Evolutionary conservation across 306 rosid species (phyloP).

Genomic region (Castanea sativa): DNA sequence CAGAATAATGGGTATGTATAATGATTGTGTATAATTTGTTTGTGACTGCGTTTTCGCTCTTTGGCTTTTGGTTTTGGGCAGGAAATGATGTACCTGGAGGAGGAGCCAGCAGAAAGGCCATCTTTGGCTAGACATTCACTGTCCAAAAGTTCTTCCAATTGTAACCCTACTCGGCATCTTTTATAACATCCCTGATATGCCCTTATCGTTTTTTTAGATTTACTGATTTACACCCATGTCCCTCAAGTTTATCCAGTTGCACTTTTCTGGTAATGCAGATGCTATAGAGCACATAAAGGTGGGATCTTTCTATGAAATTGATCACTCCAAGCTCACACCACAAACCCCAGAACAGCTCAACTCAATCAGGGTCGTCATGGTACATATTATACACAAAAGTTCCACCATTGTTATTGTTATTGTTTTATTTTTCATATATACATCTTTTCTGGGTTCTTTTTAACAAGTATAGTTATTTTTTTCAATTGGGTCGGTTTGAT

Average conservation of each 20-base stretch:
- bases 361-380: slow-evolving; percentile 66
- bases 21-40: not conserved
- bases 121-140: slow-evolving; percentile 47
- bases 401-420: not conserved
- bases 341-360: slow-evolving; percentile 55
- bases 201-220: not conserved
- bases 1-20: not conserved
- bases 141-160: slow-evolving; percentile 34
- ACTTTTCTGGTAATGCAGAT: slow-evolving; percentile 29
- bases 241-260: not conserved
- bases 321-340: slow-evolving; percentile 56
- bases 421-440: not conserved
- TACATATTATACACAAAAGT: slow-evolving; percentile 5
- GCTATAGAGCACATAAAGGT: slow-evolving; percentile 39
- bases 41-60: not conserved
- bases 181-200: not conserved
- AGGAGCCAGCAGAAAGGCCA: slow-evolving; percentile 26
- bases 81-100: slow-evolving; percentile 42
- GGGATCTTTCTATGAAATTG: slow-evolving; percentile 65
- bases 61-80: slow-evolving; percentile 8
- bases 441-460: not conserved
- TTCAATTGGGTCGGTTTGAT: not conserved
- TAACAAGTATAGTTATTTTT: not conserved
- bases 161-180: slow-evolving; percentile 28
- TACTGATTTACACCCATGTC: not conserved